Evolutionary conservation across 768 basidiomycete genomes (phyloP).

Genomic region (Podaxis sp.): DNA sequence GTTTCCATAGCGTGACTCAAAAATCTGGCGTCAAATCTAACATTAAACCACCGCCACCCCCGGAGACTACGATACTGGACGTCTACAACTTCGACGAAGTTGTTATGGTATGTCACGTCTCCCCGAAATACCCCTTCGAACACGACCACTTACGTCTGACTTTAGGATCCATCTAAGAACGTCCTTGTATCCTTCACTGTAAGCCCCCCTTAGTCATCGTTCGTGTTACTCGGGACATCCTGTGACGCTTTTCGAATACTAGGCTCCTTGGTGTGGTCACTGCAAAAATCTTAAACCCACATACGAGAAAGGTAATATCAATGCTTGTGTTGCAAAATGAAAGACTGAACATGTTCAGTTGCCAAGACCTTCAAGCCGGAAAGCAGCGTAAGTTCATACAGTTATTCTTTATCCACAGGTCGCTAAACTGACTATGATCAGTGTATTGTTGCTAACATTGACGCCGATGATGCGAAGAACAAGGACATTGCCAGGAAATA

Average conservation of each 20-base stretch:
- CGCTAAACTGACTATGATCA: conserved; percentile 26
- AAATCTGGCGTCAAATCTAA: conserved; percentile 85
- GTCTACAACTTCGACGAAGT: conserved; percentile 73
- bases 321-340: not conserved
- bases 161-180: conserved; percentile 68
- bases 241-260: conserved; percentile 14
- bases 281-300: conserved; percentile 90
- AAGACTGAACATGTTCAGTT: conserved; percentile 40
- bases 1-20: conserved; percentile 55
- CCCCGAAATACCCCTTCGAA: not conserved
- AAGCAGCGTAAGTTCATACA: conserved; percentile 52
- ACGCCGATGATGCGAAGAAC: conserved; percentile 86
- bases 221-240: conserved; percentile 7
- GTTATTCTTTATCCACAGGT: not conserved
- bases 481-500: conserved; percentile 68
- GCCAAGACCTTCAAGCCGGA: conserved; percentile 80
- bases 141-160: not conserved
- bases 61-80: conserved; percentile 67
- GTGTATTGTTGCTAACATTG: conserved; percentile 90
- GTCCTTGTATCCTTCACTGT: conserved; percentile 85
- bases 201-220: conserved; percentile 23
- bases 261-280: conserved; percentile 90
- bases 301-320: conserved; percentile 67
- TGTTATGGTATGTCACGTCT: conserved; percentile 50
- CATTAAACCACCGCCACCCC: conserved; percentile 82